Evolutionary conservation across 352 stramenopile genomes (phyloP).

Genomic region (Pythium aquatile): DNA sequence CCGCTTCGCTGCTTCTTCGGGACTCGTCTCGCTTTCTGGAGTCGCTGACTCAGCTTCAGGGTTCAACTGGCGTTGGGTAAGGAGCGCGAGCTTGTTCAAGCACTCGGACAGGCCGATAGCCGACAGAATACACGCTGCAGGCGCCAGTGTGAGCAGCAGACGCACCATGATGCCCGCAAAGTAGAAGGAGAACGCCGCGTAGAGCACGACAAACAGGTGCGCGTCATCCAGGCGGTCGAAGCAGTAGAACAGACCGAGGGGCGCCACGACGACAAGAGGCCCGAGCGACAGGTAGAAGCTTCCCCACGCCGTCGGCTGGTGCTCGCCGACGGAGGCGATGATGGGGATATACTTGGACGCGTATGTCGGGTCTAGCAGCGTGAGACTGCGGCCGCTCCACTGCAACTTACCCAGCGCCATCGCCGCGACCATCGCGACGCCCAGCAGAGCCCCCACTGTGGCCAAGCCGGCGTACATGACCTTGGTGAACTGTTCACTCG

Average conservation of each 20-base stretch:
- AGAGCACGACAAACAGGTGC: constrained; percentile 91
- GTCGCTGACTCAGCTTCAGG: not conserved
- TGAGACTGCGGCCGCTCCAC: constrained; percentile 91
- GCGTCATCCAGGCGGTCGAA: constrained; percentile 68
- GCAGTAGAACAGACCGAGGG: constrained; percentile 87
- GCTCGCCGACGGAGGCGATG: constrained; percentile 93
- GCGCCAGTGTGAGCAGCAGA: constrained; percentile 90
- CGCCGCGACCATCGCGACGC: constrained; percentile 38
- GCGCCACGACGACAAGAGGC: constrained; percentile 83
- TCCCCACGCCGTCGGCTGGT: constrained; percentile 92
- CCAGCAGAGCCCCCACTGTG: constrained; percentile 36
- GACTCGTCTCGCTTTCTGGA: not conserved
- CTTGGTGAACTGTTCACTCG: constrained; percentile 41
- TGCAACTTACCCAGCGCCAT: constrained; percentile 78
- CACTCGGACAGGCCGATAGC: constrained; percentile 78
- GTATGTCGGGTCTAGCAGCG: constrained; percentile 91
- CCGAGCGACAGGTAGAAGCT: constrained; percentile 93
- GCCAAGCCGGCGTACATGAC: constrained; percentile 45
- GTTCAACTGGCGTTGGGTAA: constrained; percentile 8
- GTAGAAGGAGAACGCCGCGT: constrained; percentile 90
- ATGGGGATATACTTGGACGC: constrained; percentile 95
- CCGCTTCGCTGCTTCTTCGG: not conserved
- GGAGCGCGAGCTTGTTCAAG: constrained; percentile 31
- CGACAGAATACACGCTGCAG: constrained; percentile 86
- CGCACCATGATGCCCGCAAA: constrained; percentile 94